Evolutionary conservation across 768 basidiomycete genomes (phyloP).

Genomic region (Termitomyces sp.): DNA sequence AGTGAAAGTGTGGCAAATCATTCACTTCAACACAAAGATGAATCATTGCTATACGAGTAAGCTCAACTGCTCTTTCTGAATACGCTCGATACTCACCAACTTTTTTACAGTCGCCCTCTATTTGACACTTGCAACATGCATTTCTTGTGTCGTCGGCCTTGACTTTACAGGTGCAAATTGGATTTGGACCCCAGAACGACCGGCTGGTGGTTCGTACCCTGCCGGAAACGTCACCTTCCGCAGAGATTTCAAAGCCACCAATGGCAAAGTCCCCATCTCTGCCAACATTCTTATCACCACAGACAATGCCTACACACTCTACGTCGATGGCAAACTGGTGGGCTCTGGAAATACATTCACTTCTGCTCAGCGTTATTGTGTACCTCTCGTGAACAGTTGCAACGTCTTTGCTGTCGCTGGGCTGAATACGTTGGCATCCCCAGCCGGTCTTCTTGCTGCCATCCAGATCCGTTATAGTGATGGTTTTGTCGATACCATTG

Average conservation of each 20-base stretch:
- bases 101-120: not conserved
- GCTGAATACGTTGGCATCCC: conserved; percentile 9
- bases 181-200: conserved; percentile 24
- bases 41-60: not conserved
- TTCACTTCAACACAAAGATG: not conserved
- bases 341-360: conserved; percentile 16
- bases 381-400: conserved; percentile 18
- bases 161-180: conserved; percentile 17
- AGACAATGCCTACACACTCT: conserved; percentile 26
- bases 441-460: conserved; percentile 24
- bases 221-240: conserved; percentile 24
- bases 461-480: conserved; percentile 26
- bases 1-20: not conserved
- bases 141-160: conserved; percentile 4
- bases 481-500: conserved; percentile 22
- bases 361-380: conserved; percentile 21
- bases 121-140: conserved; percentile 4
- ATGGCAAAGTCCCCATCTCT: conserved; percentile 20
- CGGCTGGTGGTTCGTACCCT: conserved; percentile 14
- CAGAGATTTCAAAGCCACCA: conserved; percentile 18
- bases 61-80: not conserved
- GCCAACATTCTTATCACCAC: conserved; percentile 24
- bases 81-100: not conserved
- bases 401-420: conserved; percentile 29
- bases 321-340: conserved; percentile 22